A percentile compares a stretch with the other conserved stretches of the same genome.
Evolutionary conservation across 2,329 filamentous ascomycete species (phyloP).

Genomic region (Alternaria panax): DNA sequence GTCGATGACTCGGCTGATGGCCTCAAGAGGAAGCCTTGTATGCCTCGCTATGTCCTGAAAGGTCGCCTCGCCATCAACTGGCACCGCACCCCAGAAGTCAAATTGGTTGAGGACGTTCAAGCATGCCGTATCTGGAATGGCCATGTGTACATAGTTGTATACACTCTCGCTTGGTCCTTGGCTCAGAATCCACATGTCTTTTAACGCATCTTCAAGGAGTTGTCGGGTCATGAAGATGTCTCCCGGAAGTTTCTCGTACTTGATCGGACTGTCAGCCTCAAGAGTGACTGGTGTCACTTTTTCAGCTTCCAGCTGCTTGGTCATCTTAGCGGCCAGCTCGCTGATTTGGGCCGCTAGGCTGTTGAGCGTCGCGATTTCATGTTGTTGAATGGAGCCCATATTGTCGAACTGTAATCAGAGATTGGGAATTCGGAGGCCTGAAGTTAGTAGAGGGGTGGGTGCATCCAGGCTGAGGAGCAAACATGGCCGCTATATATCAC

Average conservation of each 20-base stretch:
- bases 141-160: constrained; percentile 49
- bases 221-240: constrained; percentile 57
- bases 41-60: constrained; percentile 39
- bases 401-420: background rate
- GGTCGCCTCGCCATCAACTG: constrained; percentile 56
- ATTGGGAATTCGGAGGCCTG: background rate
- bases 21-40: constrained; percentile 36
- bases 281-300: constrained; percentile 55
- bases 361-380: constrained; percentile 48
- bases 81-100: constrained; percentile 61
- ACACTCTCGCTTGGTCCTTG: constrained; percentile 61
- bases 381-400: constrained; percentile 28
- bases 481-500: background rate
- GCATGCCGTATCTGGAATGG: constrained; percentile 54
- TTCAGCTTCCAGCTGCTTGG: constrained; percentile 53
- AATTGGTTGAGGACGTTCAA: constrained; percentile 62
- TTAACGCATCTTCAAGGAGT: constrained; percentile 55
- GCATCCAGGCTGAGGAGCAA: background rate
- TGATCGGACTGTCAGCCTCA: constrained; percentile 53
- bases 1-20: constrained; percentile 42
- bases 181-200: constrained; percentile 57
- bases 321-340: constrained; percentile 55
- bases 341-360: constrained; percentile 57
- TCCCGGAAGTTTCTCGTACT: constrained; percentile 52
- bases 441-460: background rate